Conservation (phyloP, 306 rosid species). For the Quercus gilva region DNA sequence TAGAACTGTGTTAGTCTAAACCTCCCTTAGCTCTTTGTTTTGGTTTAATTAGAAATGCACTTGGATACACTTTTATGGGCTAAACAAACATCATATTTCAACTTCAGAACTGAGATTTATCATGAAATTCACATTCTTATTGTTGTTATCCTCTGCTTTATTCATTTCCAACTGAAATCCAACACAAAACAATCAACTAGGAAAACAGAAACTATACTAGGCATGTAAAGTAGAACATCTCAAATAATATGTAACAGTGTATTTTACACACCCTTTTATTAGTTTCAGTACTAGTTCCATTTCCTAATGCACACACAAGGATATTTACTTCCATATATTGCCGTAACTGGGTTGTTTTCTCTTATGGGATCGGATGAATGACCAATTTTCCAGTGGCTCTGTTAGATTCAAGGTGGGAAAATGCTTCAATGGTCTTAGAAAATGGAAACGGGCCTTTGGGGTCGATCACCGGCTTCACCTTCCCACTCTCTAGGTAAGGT, state of each 20-base stretch:
- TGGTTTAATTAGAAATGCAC: neutral
- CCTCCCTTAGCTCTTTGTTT: no score
- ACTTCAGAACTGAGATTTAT: neutral
- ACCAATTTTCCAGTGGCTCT: slow-evolving; percentile 65
- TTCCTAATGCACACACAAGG: neutral
- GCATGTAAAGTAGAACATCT: neutral
- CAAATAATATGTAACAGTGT: no score
- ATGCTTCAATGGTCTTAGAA: slow-evolving; percentile 53
- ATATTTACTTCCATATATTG: neutral
- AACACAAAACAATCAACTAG: no score
- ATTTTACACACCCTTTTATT: neutral
- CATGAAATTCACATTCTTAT: neutral
- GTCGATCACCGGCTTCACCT: slow-evolving; percentile 65
- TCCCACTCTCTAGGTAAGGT: slow-evolving; percentile 66
- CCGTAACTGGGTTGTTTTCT: neutral
- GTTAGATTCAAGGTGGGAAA: slow-evolving; percentile 44
- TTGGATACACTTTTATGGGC: neutral
- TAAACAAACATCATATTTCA: neutral
- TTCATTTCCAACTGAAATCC: neutral
- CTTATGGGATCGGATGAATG: slow-evolving; percentile 57
- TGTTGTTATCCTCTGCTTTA: neutral
- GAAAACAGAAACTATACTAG: neutral
- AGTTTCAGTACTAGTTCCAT: neutral
- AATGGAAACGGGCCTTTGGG: slow-evolving; percentile 29
- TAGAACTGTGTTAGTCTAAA: no score